A percentile compares a stretch with the other conserved stretches of the same genome.
phyloP scores from a whole-genome alignment of 2,329 filamentous ascomycete genomes.

The Botrytis fragariae region DNA sequence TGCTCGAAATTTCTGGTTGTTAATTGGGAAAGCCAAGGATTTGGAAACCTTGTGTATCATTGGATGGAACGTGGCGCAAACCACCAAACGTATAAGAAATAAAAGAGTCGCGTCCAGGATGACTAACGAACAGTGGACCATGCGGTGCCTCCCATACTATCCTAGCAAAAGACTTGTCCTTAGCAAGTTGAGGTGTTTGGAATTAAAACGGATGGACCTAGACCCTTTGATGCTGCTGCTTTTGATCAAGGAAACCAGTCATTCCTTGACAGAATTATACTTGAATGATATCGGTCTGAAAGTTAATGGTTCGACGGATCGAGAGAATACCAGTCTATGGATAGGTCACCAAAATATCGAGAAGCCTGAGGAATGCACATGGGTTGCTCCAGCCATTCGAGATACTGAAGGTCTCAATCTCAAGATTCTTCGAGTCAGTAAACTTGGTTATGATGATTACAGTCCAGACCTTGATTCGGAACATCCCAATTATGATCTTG shows the following conservation, averaged over 20 bases:
- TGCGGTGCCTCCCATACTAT: slow-evolving; percentile 36
- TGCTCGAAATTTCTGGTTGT: slow-evolving; percentile 49
- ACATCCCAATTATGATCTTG: slow-evolving; percentile 34
- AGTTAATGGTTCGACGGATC: slow-evolving; percentile 27
- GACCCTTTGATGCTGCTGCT: slow-evolving; percentile 30
- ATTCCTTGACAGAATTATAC: slow-evolving; percentile 37
- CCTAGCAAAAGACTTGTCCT: slow-evolving; percentile 22
- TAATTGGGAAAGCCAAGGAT: slow-evolving; percentile 46
- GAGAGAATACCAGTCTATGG: slow-evolving; percentile 33
- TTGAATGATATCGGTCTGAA: slow-evolving; percentile 38
- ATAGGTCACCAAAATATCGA: slow-evolving; percentile 31
- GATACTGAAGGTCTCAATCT: slow-evolving; percentile 32
- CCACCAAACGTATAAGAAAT: slow-evolving; percentile 28
- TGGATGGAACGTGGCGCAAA: slow-evolving; percentile 39
- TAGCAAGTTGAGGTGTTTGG: slow-evolving; percentile 32
- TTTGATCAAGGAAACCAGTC: slow-evolving; percentile 32
- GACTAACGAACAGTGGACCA: slow-evolving; percentile 27
- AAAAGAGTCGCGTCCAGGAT: slow-evolving; percentile 20
- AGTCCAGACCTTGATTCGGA: slow-evolving; percentile 23
- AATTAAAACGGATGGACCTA: slow-evolving; percentile 38
- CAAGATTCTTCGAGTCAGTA: slow-evolving; percentile 35
- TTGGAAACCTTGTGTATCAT: slow-evolving; percentile 50
- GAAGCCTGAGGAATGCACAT: slow-evolving; percentile 26
- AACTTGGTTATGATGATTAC: slow-evolving; percentile 39
- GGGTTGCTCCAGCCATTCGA: slow-evolving; percentile 36